Base-by-base conservation (phyloP, 495 filamentous ascomycete genomes). In the Penicillium lividum region DNA sequence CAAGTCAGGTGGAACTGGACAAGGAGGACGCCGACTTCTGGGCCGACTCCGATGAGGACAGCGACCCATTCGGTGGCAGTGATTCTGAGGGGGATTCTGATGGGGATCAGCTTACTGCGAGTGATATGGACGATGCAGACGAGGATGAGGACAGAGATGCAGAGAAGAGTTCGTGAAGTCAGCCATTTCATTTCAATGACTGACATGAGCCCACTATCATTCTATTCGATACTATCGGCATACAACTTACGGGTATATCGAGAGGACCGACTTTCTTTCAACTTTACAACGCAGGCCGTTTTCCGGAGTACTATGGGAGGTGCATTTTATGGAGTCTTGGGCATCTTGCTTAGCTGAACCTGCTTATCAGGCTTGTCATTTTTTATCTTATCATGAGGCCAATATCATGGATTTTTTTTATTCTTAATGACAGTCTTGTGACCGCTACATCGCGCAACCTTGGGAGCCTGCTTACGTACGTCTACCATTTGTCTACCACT, bases 21-120 rank as follows among this genome's bases (percentile, higher is more conserved):
- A 85, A 90, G 65, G 86, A 91, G 44, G 91, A 96, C 57, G 80
- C 80, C 27, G 87, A 88, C 56, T 95, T 92, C 69, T 96, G 93
- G 90, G 83, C 80, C 36, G 92, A 93, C 62, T 89, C 84, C 42
- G 91, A 91, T 64, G 86, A 57, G 2, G 84, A 89, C 47, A 90
- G 93, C 60, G 84, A 89, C 53, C 84, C 89, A 51, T 93, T 95
- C 72, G 84, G 84, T 11, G 91, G 89, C 0, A 89, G 88, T 58
- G 86, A 86, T 53, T 91, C 80, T 0, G 84, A 84, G 58, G 80
- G 72, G 10, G 76, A 80, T 38, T 62, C 78, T 33, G 81, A 84
- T 34, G 79, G 82, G 13, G 87, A 83, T 34, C 80, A 84, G 53
- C 85, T 83, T 5, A 77, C 77, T 29, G 84, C 79, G 25, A 83